Evolutionary conservation across 2,329 filamentous ascomycete species (phyloP), one percentile per base, ranked within the genome.

Genomic region (Diplodia corticola): DNA sequence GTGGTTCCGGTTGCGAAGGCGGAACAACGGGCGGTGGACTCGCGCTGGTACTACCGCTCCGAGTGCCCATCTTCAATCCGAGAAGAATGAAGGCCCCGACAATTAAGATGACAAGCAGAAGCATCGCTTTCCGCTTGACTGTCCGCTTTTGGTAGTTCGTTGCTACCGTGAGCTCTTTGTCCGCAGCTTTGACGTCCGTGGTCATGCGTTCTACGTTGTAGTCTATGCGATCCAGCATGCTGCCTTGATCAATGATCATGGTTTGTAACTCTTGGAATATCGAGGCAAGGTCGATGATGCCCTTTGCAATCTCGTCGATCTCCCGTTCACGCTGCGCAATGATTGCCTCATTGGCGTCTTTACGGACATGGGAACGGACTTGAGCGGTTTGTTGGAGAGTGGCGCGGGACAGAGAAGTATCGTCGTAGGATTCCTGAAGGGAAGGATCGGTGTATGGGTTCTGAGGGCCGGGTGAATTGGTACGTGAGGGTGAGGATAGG

Each of bases 171-270:
- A 99, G 85, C 80, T 99, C 95, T 77, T 94, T 95, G 69, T 97
- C 92, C 3, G 95, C 95, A 22, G 86, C 91, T 76, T 97, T 96
- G 67, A 99, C 92, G 73, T 98, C 93, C 22, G 88, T 89, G n/a
- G 89, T 88, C 91, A 98, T 97, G 68, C 90, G 86, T 80, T 99
- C 95, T 63, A 99, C 93, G 73, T 99, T 99, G 81, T 97, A 99
- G 70, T 84, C 82, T 67, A 84, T 83, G 44, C 82, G 79, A 67
- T 84, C 82, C 12, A 84, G 75, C 74, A 84, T 80, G 64, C 78
- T 83, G 30, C 82, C 82, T 69, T 84, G 82, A 68, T 84, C 82
- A 51, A 84, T 84, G 67, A 84, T 92, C 93, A 99, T 98, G 55
- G 85, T 89, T 79, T 99, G 95, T 33, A 99, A 82, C 73, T 99